Base-by-base conservation (phyloP, 345 rosid genomes). In the Dovyalis caffra region DNA sequence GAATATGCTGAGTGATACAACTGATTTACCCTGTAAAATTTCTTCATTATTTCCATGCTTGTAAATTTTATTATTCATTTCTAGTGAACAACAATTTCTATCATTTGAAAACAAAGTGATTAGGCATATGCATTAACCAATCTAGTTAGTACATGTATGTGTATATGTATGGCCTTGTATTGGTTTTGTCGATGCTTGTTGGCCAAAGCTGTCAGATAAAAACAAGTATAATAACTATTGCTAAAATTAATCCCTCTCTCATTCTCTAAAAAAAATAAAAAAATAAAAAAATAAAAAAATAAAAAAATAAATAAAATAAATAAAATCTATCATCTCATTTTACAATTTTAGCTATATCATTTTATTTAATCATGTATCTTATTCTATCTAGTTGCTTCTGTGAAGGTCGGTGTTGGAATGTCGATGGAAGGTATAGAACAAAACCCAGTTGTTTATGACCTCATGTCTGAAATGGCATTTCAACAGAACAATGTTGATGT, bases 361-460 rank as follows among this genome's bases (percentile, higher is more conserved):
- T 35, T 28, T 29, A 49, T 43, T 16, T 14, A 37, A 58, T 56
- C 33, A 62, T 58, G 33, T 77, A 63, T 76, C 75, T 75, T 73
- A 57, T 76, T 63, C 57, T 29, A 62, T 38, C 23, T 38, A 68
- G 71, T 15, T 64, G 63, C 53, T 60, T 64, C 33, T 74, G 23
- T 79, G 77, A 61, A 90, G 95, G 95, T 90, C 86, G 95, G 92
- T 73, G 75, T 90, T 66, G 95, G 95, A 74, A 87, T 90, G 91
- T 85, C 92, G 43, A 88, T 90, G 95, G 92, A 90, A 82, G 95
- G 95, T 57, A 90, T 90, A 78, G 92, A 90, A 77, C 95, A 90
- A 80, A 90, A 88, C 75, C 95, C 95, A 71, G 81, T 90, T 62
- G 91, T 86, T 68, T 88, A 88, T 77, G 95, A 88, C 80, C 89